Conservation (phyloP, 192 early-diverging fungal species). For the Polychytrium aggregatum region DNA sequence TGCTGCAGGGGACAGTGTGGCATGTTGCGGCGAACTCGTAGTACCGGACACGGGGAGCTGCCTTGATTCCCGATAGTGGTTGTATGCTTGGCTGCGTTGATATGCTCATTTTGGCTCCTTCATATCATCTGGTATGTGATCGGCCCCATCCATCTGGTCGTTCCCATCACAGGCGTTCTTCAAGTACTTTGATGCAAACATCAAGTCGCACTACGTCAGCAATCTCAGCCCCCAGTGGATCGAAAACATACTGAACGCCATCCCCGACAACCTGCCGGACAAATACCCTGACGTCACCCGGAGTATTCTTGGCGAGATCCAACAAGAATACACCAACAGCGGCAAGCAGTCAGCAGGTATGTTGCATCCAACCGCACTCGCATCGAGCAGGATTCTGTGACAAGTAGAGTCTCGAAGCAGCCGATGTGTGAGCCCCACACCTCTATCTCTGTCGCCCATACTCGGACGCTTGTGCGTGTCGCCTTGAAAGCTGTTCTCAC, state of each 20-base stretch:
- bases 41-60: no score
- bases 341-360: conserved; percentile 34
- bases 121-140: no score
- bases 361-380: not conserved
- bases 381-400: not conserved
- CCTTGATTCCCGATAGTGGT: no score
- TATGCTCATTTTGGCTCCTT: no score
- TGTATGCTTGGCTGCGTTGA: no score
- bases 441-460: not conserved
- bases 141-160: no score
- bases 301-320: conserved; percentile 32
- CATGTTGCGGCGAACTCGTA: no score
- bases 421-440: not conserved
- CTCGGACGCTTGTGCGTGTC: not conserved
- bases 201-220: conserved; percentile 26
- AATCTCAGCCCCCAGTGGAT: conserved; percentile 22
- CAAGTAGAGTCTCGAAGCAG: conserved; percentile 10
- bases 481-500: not conserved
- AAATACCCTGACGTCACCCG: conserved; percentile 14
- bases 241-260: conserved; percentile 22
- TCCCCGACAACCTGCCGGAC: conserved; percentile 25
- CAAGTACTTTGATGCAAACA: conserved; percentile 37
- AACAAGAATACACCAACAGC: conserved; percentile 33
- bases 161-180: conserved; percentile 52
- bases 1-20: no score